These are phyloP conservation scores for Suillus tomentosus DNA, from an alignment of 768 basidiomycete genomes.

Conservation along the genomic window DNA sequence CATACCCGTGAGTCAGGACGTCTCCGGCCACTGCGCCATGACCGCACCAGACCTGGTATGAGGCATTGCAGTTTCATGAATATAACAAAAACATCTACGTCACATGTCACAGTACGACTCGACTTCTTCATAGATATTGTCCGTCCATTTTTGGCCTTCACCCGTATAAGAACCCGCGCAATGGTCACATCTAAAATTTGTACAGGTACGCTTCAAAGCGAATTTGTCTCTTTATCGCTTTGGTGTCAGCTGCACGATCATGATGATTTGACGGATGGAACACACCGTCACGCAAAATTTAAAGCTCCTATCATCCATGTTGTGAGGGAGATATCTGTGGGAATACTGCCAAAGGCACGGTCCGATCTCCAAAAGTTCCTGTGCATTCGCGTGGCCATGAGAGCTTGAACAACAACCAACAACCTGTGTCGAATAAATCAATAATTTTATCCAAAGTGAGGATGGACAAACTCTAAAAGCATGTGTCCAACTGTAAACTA, in stretches of 20 bases:
- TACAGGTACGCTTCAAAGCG: not conserved
- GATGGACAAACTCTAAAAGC: not conserved
- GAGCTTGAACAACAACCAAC: not conserved
- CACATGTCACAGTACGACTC: not conserved
- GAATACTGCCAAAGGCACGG: not conserved
- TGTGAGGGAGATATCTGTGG: not conserved
- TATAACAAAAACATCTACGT: slow-evolving; percentile 45
- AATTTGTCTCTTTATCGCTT: not conserved
- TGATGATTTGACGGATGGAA: not conserved
- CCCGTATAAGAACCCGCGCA: not conserved
- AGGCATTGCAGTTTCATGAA: slow-evolving; percentile 49
- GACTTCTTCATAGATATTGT: not conserved
- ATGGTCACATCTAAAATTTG: not conserved
- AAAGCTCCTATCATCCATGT: not conserved
- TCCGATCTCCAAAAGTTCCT: not conserved
- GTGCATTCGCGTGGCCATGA: slow-evolving; percentile 2
- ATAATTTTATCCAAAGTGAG: not conserved
- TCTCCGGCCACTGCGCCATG: not conserved
- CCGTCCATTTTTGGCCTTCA: not conserved
- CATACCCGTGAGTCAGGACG: not conserved
- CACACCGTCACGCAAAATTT: not conserved
- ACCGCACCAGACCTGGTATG: slow-evolving; percentile 1
- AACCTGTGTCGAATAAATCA: not conserved
- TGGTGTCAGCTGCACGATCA: not conserved
- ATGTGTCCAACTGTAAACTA: not conserved